Base-by-base conservation (phyloP, 805 yeast species). In the Saccharomycopsis capsularis region DNA sequence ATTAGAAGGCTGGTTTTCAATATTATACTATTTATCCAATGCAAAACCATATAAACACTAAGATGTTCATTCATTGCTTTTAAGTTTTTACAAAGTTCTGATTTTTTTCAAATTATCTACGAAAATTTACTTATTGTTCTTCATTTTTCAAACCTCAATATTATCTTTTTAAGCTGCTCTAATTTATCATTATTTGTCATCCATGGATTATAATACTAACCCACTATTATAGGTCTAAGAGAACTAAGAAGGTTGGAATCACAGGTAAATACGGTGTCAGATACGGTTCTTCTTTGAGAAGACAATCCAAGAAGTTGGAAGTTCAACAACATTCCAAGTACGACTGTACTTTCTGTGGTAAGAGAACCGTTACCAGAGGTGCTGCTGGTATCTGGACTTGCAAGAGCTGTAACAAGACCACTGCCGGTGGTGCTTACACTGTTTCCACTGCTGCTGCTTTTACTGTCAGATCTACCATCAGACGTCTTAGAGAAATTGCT, bases 201-300 rank as follows among this genome's bases (percentile, higher is more conserved):
- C n/a, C n/a, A n/a, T n/a, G n/a, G n/a, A 13, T 27, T 6, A n/a
- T n/a, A 34, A 34, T 34, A 34, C 38, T 34, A 34, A 34, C 38
- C 18, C 38, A 34, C 37, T 52, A 59, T 66, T n/a, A n/a, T n/a
- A 88, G 96, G 99, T 86, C 99, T 77, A 93, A 95, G 80, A 91
- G 99, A 86, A 93, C 99, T 67, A 93, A 93, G 95, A 93, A 93
- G 88, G 99, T 93, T 74, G 99, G 99, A 77, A 93, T 93, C 82
- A 93, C 99, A 75, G 99, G 99, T 84, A 95, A 95, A 82, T 93
- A 88, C 84, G 99, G 99, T 88, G 97, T 93, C 79, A 90, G 99
- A 83, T 93, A 93, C 82, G 96, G 99, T 90, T 91, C 99, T 68
- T 95, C 99, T 61, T 81, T 93, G 76, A 91, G 99, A 85, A 88